phyloP scores from a whole-genome alignment of 352 stramenopile species.

The Albugo candida region DNA sequence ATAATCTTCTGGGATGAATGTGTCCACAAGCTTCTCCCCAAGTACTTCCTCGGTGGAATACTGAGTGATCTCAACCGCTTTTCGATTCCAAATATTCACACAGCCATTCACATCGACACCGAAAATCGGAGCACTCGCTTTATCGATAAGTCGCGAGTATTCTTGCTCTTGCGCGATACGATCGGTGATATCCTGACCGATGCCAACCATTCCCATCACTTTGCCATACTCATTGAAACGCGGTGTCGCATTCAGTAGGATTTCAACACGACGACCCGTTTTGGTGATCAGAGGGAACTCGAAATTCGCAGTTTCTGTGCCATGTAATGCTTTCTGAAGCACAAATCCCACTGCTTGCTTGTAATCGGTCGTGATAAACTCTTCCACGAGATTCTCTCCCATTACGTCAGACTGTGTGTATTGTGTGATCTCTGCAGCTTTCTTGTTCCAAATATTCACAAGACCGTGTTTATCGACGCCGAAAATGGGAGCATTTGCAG shows the following conservation, averaged over 20 bases:
- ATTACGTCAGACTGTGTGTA: slow-evolving; percentile 80
- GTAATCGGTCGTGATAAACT: slow-evolving; percentile 77
- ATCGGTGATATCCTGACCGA: slow-evolving; percentile 71
- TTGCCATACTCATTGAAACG: slow-evolving; percentile 57
- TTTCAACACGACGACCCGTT: slow-evolving; percentile 47
- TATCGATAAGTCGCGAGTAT: slow-evolving; percentile 18
- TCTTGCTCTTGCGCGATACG: slow-evolving; percentile 56
- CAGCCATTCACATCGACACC: slow-evolving; percentile 23
- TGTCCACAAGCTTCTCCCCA: slow-evolving; percentile 10
- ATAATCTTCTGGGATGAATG: slow-evolving; percentile 13
- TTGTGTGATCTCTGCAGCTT: slow-evolving; percentile 79
- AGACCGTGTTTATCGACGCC: slow-evolving; percentile 58
- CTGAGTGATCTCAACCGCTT: slow-evolving; percentile 22
- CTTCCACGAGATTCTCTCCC: slow-evolving; percentile 72
- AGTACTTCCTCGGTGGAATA: slow-evolving; percentile 16
- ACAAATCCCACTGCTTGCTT: slow-evolving; percentile 34
- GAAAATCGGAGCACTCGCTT: slow-evolving; percentile 15
- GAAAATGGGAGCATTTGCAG: slow-evolving; percentile 80
- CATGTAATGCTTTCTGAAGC: slow-evolving; percentile 33
- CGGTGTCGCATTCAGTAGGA: slow-evolving; percentile 72
- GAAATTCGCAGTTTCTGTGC: slow-evolving; percentile 59
- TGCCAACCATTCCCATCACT: slow-evolving; percentile 78
- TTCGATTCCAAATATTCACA: slow-evolving; percentile 26
- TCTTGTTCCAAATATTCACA: slow-evolving; percentile 86
- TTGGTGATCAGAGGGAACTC: slow-evolving; percentile 78